phyloP scores from a whole-genome alignment of 148 eudicot species.

The Chenopodium suecicum region DNA sequence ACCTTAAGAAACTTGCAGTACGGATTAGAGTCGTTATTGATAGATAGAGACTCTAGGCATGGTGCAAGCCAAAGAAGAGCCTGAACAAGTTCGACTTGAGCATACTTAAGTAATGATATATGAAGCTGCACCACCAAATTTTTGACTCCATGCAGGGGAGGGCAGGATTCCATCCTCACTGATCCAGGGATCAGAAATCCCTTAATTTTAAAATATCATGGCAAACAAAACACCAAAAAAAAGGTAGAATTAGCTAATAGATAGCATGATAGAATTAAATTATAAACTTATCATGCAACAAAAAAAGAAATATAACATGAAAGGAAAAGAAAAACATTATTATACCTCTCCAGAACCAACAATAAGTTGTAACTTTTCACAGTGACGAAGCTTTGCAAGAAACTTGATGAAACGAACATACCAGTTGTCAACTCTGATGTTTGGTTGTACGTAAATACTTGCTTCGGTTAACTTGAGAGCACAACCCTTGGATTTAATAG shows the following conservation, averaged over 20 bases:
- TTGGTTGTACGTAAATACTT: slow-evolving; percentile 3
- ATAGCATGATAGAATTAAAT: too few relatives aligned
- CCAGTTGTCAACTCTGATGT: slow-evolving; percentile 7
- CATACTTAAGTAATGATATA: not conserved
- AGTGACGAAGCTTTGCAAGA: slow-evolving; percentile 16
- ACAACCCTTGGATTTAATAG: not conserved
- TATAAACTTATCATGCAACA: too few relatives aligned
- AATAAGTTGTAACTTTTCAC: not conserved
- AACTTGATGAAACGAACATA: slow-evolving; percentile 4
- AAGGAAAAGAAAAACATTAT: too few relatives aligned
- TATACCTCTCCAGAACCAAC: slow-evolving; percentile 17
- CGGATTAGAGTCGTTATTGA: too few relatives aligned
- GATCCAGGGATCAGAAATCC: slow-evolving; percentile 4
- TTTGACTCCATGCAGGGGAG: slow-evolving; percentile 5
- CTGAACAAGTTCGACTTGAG: not conserved
- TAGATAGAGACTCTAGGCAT: too few relatives aligned
- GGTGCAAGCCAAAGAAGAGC: not conserved
- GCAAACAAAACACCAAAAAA: not conserved
- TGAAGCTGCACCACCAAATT: slow-evolving; percentile 3
- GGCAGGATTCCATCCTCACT: slow-evolving; percentile 3
- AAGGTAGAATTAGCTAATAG: not conserved
- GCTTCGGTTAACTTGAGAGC: slow-evolving; percentile 4
- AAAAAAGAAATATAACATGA: too few relatives aligned
- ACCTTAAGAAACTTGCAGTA: too few relatives aligned
- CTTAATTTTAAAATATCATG: not conserved